Evolutionary conservation across 2,329 filamentous ascomycete species (phyloP).

Genomic region (Zasmidium angulare): DNA sequence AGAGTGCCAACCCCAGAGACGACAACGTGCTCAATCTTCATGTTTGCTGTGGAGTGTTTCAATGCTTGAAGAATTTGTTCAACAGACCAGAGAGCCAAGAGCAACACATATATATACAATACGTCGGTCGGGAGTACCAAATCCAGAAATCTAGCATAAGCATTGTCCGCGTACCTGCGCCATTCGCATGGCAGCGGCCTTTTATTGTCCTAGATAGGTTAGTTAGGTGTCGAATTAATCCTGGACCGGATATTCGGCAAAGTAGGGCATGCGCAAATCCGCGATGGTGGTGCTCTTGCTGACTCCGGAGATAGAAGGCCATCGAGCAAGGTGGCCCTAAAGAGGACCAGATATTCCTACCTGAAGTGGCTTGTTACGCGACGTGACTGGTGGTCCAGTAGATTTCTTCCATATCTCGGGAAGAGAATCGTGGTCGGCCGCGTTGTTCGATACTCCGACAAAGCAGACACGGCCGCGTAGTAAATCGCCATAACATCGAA

Average conservation of each 20-base stretch:
- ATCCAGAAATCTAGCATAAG: neutral
- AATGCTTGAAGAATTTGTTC: neutral
- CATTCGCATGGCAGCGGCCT: neutral
- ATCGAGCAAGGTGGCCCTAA: too few species aligned
- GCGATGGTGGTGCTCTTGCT: neutral
- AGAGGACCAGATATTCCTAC: too few species aligned
- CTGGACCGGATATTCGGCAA: neutral
- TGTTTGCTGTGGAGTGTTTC: neutral
- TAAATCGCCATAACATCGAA: too few species aligned
- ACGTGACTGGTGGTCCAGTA: neutral
- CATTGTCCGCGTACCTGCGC: neutral
- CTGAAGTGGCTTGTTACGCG: neutral
- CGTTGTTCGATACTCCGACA: too few species aligned
- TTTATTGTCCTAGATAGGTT: neutral
- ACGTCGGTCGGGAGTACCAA: neutral
- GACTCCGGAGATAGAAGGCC: neutral
- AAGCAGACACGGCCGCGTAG: too few species aligned
- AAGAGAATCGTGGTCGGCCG: too few species aligned
- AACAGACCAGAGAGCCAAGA: neutral
- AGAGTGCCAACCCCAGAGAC: constrained; percentile 2
- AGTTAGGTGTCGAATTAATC: neutral
- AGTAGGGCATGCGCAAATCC: neutral
- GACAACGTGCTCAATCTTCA: constrained; percentile 5
- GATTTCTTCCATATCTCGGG: neutral
- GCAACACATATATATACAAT: neutral